Conservation (phyloP, 2,329 filamentous ascomycete genomes). For the Diaporthe velutina region DNA sequence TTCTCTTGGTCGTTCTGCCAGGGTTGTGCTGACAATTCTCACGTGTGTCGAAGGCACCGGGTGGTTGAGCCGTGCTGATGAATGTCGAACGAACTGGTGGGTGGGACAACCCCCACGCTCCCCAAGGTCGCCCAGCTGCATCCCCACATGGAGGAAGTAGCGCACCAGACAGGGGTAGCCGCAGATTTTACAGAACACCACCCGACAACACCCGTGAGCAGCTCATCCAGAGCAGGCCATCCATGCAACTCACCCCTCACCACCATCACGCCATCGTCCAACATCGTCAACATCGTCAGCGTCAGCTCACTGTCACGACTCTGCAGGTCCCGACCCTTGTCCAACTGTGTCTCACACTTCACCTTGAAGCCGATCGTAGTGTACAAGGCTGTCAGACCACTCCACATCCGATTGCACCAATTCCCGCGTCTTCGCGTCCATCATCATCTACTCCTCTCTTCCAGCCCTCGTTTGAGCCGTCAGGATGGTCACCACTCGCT, state of each 20-base stretch:
- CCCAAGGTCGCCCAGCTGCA: neutral
- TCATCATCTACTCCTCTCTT: neutral
- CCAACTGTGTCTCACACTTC: neutral
- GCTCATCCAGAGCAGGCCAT: constrained; percentile 5
- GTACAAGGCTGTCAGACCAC: neutral
- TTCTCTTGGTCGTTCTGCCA: too few species aligned
- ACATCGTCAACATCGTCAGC: neutral
- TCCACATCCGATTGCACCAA: too few species aligned
- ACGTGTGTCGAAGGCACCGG: neutral
- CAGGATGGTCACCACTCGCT: constrained; percentile 38
- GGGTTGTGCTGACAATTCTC: neutral
- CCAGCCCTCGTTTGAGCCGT: neutral
- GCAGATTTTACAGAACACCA: constrained; percentile 23
- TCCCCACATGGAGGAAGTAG: constrained; percentile 24
- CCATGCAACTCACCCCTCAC: neutral
- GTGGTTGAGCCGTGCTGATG: neutral
- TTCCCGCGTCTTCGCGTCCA: neutral
- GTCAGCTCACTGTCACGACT: neutral
- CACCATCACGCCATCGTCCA: neutral
- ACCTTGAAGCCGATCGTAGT: too few species aligned
- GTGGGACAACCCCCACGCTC: constrained; percentile 16
- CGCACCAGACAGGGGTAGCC: constrained; percentile 3
- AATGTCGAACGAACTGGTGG: constrained; percentile 13
- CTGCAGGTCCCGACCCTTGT: too few species aligned
- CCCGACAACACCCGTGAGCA: constrained; percentile 2